A percentile compares a stretch with the other conserved stretches of the same genome.
Evolutionary conservation across 805 yeast species (phyloP).

Genomic region (Myxozyma sirexii): DNA sequence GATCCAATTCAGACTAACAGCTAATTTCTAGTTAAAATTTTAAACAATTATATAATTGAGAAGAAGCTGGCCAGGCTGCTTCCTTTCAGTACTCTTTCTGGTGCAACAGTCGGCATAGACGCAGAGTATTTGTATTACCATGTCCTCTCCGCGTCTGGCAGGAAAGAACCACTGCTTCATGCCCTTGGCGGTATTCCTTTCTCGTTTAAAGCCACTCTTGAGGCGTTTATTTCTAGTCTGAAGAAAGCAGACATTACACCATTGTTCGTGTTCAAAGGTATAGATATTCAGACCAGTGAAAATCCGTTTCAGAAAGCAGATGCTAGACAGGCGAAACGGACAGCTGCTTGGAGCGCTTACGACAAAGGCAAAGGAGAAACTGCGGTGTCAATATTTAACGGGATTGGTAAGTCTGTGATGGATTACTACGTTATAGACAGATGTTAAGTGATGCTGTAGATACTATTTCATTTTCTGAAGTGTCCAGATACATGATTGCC

Average conservation of each 20-base stretch:
- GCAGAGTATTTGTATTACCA: slow-evolving; percentile 75
- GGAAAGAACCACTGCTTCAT: slow-evolving; percentile 67
- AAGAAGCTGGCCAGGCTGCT: slow-evolving; percentile 61
- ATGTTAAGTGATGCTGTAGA: slow-evolving; percentile 4
- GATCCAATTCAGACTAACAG: not conserved
- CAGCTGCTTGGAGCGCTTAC: slow-evolving; percentile 49
- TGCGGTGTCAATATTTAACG: slow-evolving; percentile 39
- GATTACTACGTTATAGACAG: not conserved
- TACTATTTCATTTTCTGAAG: slow-evolving; percentile 19
- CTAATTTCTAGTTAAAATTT: slow-evolving; percentile 14
- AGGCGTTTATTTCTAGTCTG: slow-evolving; percentile 64
- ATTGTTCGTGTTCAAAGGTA: slow-evolving; percentile 75
- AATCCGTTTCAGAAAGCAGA: slow-evolving; percentile 30
- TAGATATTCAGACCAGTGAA: slow-evolving; percentile 28
- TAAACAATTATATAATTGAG: slow-evolving; percentile 56
- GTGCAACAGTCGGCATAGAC: slow-evolving; percentile 79
- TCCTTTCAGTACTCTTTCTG: slow-evolving; percentile 65
- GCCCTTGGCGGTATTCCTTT: slow-evolving; percentile 84
- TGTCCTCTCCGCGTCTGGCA: slow-evolving; percentile 52
- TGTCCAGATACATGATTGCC: slow-evolving; percentile 46
- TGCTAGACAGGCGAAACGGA: slow-evolving; percentile 40
- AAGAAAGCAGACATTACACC: slow-evolving; percentile 70
- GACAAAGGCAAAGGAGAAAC: slow-evolving; percentile 44
- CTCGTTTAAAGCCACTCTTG: slow-evolving; percentile 58
- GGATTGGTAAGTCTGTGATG: slow-evolving; percentile 23